These are phyloP conservation scores for Balakata baccata DNA, from an alignment of 345 rosid species.

Conservation along the genomic window DNA sequence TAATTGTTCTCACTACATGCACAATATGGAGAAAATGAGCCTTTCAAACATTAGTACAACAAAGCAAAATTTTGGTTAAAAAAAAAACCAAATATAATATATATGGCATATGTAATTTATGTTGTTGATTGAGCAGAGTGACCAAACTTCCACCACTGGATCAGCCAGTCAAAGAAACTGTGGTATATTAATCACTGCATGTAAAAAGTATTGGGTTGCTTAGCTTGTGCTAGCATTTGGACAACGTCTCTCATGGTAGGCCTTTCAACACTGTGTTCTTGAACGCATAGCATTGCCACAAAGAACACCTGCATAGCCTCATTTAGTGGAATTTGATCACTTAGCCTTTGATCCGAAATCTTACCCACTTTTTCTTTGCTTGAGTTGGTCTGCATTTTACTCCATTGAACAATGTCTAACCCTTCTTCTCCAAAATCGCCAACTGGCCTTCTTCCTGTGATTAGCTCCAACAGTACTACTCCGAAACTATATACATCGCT, in stretches of 20 bases:
- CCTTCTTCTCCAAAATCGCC: slow-evolving; percentile 61
- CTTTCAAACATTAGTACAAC: not conserved
- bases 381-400: slow-evolving; percentile 32
- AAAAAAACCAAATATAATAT: not conserved
- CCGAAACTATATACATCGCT: slow-evolving; percentile 82
- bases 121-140: not conserved
- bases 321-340: slow-evolving; percentile 38
- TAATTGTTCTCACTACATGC: not conserved
- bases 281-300: slow-evolving; percentile 57
- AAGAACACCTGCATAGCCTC: slow-evolving; percentile 59
- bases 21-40: not conserved
- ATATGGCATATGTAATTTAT: not conserved
- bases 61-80: not conserved
- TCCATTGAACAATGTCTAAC: slow-evolving; percentile 68
- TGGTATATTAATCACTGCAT: slow-evolving; percentile 23
- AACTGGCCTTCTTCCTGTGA: slow-evolving; percentile 55
- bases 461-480: slow-evolving; percentile 53
- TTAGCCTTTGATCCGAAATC: slow-evolving; percentile 47
- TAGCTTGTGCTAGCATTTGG: slow-evolving; percentile 64
- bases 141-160: not conserved
- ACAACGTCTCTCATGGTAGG: slow-evolving; percentile 74
- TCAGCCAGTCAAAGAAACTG: not conserved
- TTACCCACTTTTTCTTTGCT: slow-evolving; percentile 37
- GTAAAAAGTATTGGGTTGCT: slow-evolving; percentile 45
- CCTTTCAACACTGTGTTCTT: slow-evolving; percentile 60